phyloP scores from a whole-genome alignment of 441 rosid species.

The Flueggea neowawraea region DNA sequence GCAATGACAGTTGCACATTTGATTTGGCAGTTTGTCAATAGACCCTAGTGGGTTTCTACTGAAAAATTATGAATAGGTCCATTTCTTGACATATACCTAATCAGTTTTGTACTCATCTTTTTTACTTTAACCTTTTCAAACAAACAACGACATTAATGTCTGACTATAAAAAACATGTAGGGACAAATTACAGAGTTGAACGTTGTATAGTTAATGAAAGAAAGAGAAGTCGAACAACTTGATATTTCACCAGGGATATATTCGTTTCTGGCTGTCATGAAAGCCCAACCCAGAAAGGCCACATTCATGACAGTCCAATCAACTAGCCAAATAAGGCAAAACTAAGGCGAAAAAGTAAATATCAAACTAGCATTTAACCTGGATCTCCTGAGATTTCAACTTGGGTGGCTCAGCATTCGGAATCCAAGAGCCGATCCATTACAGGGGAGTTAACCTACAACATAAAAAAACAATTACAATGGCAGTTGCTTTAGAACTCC shows the following conservation, averaged over 20 bases:
- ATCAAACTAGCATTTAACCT: slow-evolving; percentile 16
- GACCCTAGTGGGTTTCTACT: neutral
- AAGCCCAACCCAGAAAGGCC: too few relatives aligned
- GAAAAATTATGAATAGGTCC: slow-evolving; percentile 2
- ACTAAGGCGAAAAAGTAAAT: neutral
- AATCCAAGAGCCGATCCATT: slow-evolving; percentile 34
- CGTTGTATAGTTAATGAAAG: neutral
- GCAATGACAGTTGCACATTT: slow-evolving; percentile 3
- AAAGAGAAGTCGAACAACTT: neutral
- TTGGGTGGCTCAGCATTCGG: slow-evolving; percentile 63
- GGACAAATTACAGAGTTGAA: slow-evolving; percentile 7
- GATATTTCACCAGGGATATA: too few relatives aligned
- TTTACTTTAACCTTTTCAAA: slow-evolving; percentile 3
- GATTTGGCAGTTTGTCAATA: neutral
- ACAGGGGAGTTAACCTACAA: slow-evolving; percentile 35
- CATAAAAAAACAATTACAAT: neutral
- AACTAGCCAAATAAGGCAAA: neutral
- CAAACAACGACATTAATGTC: neutral
- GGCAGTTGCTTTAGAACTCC: neutral
- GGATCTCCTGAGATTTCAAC: slow-evolving; percentile 31
- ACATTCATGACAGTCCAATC: neutral
- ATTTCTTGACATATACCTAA: neutral
- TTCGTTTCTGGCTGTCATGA: too few relatives aligned
- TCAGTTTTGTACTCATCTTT: neutral
- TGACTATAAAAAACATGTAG: neutral